Conservation (phyloP, 1,284 basidiomycete genomes). For the Ganoderma lucidum region DNA sequence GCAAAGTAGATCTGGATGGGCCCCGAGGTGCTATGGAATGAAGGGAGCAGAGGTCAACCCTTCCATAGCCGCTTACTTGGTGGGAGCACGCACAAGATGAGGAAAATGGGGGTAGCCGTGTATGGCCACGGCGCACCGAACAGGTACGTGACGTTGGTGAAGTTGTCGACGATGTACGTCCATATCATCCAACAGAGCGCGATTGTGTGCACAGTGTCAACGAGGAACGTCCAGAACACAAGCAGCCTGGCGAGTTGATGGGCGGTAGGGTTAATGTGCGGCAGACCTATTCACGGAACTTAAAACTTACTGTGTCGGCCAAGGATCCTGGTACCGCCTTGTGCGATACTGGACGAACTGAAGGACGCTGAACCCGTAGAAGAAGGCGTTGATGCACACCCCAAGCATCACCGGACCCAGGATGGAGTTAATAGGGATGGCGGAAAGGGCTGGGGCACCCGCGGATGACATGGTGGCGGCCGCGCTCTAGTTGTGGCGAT, state of each 20-base stretch:
- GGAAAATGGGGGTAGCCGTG: constrained; percentile 43
- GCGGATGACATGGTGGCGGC: neutral
- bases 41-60: neutral
- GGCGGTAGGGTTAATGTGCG: neutral
- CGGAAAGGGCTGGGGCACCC: neutral
- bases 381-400: constrained; percentile 24
- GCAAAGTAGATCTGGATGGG: constrained; percentile 46
- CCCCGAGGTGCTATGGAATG: constrained; percentile 39
- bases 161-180: constrained; percentile 43
- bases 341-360: constrained; percentile 26
- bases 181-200: constrained; percentile 44
- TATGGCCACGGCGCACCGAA: constrained; percentile 42
- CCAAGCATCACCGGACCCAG: constrained; percentile 25
- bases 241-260: constrained; percentile 33
- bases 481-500: neutral
- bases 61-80: neutral
- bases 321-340: constrained; percentile 12
- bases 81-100: constrained; percentile 30
- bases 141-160: constrained; percentile 38
- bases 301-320: constrained; percentile 17
- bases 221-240: constrained; percentile 43
- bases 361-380: constrained; percentile 25
- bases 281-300: neutral
- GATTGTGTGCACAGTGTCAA: constrained; percentile 44
- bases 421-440: constrained; percentile 8